A percentile compares a stretch with the other conserved stretches of the same genome.
These are phyloP conservation scores for Auricularia cornea DNA, from an alignment of 768 basidiomycete species.

Conservation along the genomic window DNA sequence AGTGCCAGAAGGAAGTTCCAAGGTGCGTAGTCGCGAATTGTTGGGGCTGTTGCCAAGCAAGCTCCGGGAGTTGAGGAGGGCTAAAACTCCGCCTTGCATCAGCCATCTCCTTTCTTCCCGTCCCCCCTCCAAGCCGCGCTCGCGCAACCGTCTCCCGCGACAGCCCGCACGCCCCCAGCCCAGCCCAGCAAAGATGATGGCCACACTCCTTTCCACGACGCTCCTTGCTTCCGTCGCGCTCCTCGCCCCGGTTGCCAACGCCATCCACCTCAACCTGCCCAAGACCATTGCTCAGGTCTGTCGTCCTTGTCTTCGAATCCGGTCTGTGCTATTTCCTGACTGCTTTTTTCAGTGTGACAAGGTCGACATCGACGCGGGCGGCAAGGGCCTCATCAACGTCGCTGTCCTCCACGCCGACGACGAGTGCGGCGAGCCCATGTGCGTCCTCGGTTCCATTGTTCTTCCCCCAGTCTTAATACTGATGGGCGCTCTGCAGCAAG, in stretches of 20 bases:
- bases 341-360: not conserved
- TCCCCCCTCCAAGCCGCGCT: no score
- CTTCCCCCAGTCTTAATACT: not conserved
- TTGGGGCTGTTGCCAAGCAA: no score
- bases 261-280: not conserved
- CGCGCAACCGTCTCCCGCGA: no score
- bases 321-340: no score
- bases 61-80: no score
- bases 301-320: not conserved
- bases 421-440: not conserved
- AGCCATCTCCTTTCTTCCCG: no score
- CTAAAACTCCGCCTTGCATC: no score
- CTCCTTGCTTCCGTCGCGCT: not conserved
- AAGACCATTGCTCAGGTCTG: not conserved
- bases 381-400: not conserved
- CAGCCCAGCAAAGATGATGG: not conserved
- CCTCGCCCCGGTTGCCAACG: not conserved
- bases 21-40: no score
- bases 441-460: not conserved
- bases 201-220: constrained; percentile 1
- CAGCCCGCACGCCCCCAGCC: no score
- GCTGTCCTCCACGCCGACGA: not conserved
- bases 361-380: not conserved
- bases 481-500: not conserved
- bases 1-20: no score